These are phyloP conservation scores for Thozetella sp. DNA, from an alignment of 495 filamentous ascomycete species.

Conservation along the genomic window DNA sequence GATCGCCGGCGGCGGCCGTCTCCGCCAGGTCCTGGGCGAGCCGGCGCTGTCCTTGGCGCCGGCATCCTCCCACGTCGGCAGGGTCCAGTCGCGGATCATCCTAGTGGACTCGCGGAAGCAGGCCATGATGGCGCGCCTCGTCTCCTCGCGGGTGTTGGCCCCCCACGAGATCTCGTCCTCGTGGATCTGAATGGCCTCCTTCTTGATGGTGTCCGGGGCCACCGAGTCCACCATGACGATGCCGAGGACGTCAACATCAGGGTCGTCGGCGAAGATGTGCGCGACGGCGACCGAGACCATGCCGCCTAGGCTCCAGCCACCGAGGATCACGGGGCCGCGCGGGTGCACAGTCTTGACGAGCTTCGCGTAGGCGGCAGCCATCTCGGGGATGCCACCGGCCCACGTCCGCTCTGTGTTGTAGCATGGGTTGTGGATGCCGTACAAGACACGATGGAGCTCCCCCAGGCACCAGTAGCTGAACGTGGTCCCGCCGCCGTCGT, in stretches of 20 bases:
- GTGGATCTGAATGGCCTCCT: slow-evolving; percentile 8
- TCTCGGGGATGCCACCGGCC: slow-evolving; percentile 32
- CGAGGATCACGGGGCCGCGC: slow-evolving; percentile 28
- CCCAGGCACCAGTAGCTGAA: slow-evolving; percentile 38
- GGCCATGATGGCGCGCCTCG: slow-evolving; percentile 28
- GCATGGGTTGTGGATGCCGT: slow-evolving; percentile 37
- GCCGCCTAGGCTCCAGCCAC: slow-evolving; percentile 49
- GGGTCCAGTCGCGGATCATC: slow-evolving; percentile 34
- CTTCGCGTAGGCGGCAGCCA: slow-evolving; percentile 31
- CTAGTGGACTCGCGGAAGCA: slow-evolving; percentile 34
- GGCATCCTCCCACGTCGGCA: slow-evolving; percentile 31
- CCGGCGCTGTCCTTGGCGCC: neutral
- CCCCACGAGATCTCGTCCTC: slow-evolving; percentile 25
- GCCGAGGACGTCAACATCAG: slow-evolving; percentile 27
- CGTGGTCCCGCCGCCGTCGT: slow-evolving; percentile 44
- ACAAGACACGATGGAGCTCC: slow-evolving; percentile 27
- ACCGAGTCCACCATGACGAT: slow-evolving; percentile 48
- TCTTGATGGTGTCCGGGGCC: slow-evolving; percentile 19
- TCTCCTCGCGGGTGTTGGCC: slow-evolving; percentile 30
- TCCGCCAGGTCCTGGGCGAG: neutral
- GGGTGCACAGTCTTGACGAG: slow-evolving; percentile 30
- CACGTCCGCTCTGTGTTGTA: slow-evolving; percentile 23
- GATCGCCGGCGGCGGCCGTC: slow-evolving; percentile 29
- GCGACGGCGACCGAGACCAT: slow-evolving; percentile 41
- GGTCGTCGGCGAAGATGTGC: slow-evolving; percentile 25